These are phyloP conservation scores for Zostera marina DNA, from an alignment of 116 monocot species.

Conservation along the genomic window DNA sequence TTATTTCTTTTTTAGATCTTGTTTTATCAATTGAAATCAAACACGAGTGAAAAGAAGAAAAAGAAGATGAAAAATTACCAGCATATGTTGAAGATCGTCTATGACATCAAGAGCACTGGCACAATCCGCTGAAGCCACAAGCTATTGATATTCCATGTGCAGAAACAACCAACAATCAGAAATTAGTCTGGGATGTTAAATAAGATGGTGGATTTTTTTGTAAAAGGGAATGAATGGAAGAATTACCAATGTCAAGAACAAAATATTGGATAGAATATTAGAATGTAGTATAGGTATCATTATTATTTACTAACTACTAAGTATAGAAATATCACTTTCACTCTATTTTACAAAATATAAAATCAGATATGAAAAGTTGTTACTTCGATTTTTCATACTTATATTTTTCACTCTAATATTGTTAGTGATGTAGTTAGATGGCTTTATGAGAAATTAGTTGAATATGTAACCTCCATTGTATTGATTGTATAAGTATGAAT, in stretches of 20 bases:
- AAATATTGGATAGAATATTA: neutral
- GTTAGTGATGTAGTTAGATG: no score
- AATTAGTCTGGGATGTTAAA: neutral
- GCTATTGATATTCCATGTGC: slow-evolving; percentile 52
- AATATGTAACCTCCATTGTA: no score
- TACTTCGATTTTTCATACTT: neutral
- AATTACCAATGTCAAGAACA: neutral
- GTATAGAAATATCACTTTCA: no score
- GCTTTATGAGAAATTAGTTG: no score
- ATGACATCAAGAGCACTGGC: slow-evolving; percentile 89
- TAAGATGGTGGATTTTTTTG: neutral
- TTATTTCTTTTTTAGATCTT: no score
- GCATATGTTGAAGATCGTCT: slow-evolving; percentile 84
- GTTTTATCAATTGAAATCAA: no score
- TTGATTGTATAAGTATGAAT: no score
- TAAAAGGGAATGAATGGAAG: neutral
- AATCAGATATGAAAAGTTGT: no score
- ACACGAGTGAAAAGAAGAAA: neutral
- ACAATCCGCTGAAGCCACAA: slow-evolving; percentile 90
- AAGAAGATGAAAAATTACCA: slow-evolving; percentile 28
- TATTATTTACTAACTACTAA: no score
- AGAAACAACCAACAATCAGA: neutral
- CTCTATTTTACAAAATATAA: no score
- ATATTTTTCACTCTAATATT: no score
- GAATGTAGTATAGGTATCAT: neutral